Conservation (phyloP, 2,329 filamentous ascomycete genomes). For the Pseudopyrenochaeta lycopersici region DNA sequence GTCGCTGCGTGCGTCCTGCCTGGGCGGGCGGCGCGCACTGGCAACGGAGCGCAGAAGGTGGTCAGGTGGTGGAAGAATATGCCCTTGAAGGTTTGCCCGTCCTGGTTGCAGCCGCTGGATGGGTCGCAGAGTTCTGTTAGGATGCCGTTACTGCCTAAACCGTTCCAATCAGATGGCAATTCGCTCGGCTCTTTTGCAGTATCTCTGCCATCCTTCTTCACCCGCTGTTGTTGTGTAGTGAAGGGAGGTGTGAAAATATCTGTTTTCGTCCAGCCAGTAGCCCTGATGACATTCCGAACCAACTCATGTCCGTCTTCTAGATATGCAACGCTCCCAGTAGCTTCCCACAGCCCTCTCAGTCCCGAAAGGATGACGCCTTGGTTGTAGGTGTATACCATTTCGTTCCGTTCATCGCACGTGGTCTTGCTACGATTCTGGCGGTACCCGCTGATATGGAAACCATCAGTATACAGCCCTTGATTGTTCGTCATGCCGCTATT, state of each 20-base stretch:
- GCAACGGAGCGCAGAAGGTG: slow-evolving; percentile 76
- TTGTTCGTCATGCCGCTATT: slow-evolving; percentile 81
- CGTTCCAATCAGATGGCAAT: slow-evolving; percentile 65
- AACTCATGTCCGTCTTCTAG: slow-evolving; percentile 82
- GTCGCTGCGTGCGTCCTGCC: slow-evolving; percentile 55
- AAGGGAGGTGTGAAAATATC: slow-evolving; percentile 4
- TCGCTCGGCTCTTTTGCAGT: neutral
- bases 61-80: slow-evolving; percentile 93
- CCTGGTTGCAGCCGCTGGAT: slow-evolving; percentile 76
- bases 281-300: slow-evolving; percentile 75
- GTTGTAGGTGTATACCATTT: slow-evolving; percentile 96
- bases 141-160: slow-evolving; percentile 80
- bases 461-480: slow-evolving; percentile 81
- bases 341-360: slow-evolving; percentile 79
- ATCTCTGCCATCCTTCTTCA: slow-evolving; percentile 8
- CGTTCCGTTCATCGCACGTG: slow-evolving; percentile 80
- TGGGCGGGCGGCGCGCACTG: slow-evolving; percentile 53
- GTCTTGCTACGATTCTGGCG: slow-evolving; percentile 67
- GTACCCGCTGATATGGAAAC: slow-evolving; percentile 81
- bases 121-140: slow-evolving; percentile 87
- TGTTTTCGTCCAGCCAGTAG: slow-evolving; percentile 75
- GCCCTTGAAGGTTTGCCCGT: slow-evolving; percentile 90
- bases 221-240: neutral
- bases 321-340: slow-evolving; percentile 75
- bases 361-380: slow-evolving; percentile 90